Base-by-base conservation (phyloP, 257 asterid species). In the Gentiana straminea region DNA sequence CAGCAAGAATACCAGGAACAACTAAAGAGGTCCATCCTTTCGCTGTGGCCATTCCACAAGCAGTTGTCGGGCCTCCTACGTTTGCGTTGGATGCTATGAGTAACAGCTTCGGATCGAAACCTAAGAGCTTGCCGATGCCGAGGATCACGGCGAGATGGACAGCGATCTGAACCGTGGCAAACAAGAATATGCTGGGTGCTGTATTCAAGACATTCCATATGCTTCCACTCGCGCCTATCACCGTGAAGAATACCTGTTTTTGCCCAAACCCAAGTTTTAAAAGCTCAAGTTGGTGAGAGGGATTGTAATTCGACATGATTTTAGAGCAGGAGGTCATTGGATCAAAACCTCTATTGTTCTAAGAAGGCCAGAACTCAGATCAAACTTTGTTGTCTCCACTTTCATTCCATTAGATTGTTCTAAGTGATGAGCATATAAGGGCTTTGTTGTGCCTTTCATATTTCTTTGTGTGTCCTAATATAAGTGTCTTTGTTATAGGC, bases 61-160 rank as follows among this genome's bases (percentile, higher is more conserved):
- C 98, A 36, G 98, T 91, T 4, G 98, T 87, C 1, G 96, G 98
- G 33, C 96, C 98, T 4, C 96, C 96, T 2, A 87, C 98, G 7
- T 91, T 91, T n/a, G 98, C 98, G 49, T 91, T 91, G 8, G 98
- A 91, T 54, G 98, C 98, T 49, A 87, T 35, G n/a, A 91, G 95
- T 79, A 91, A 62, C 57, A 72, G 60, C 67, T 70, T 87, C 33
- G 69, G 94, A 47, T 91, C 98, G 33, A 91, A 59, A 10, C 82
- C 61, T 49, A 91, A 61, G 75, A 91, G 61, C 68, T 76, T 91
- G 38, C 96, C 96, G 12, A 84, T 3, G 10, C 96, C 96, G 3
- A 91, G 95, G 57, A 86, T 75, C 64, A 87, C 64, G 1, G 77
- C 94, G 13, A 86, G 82, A 77, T 90, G 98, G 54, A 82, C 79